Evolutionary conservation across 345 rosid species (phyloP), one percentile per base, ranked within the genome.

Genomic region (Eucalyptus cladocalyx): DNA sequence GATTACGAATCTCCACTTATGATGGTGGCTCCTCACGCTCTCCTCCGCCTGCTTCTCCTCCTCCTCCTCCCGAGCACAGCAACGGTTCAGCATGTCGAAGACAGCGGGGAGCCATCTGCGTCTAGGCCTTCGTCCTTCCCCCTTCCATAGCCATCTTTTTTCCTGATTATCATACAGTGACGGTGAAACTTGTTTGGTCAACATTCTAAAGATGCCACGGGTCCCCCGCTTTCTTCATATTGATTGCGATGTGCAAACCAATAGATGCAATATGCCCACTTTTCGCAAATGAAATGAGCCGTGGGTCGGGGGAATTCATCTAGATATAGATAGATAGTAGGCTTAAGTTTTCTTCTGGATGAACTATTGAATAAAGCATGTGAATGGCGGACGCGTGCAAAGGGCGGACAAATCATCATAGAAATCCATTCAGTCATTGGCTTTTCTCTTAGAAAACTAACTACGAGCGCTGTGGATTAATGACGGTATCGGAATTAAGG

Each of bases 11-110:
- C 86, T 92, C n/a, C 83, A 94, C 96, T 21, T 95, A 94, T 76
- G 97, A 96, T 88, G 97, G 95, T 87, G 90, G 91, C 86, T 94
- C 97, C 90, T 93, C 94, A 37, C 67, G 14, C 7, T 58, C 15
- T 11, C 15, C 62, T 56, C 6, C 11, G 62, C 26, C 67, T 24
- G 30, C 62, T 60, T 3, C 67, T 12, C 62, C 62, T 56, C 62
- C 62, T 91, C 94, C 94, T 91, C n/a, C n/a, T n/a, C n/a, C n/a
- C n/a, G 94, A 90, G 86, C 91, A 92, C 32, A 94, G 91, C 89
- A 92, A 90, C 13, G 92, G 92, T 50, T 91, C 94, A 56, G 92
- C 93, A 48, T 89, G 91, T 65, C 94, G 54, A 89, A 89, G 89
- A 90, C 91, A 89, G 87, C 93, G 92, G 93, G 97, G 93, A 90